Evolutionary conservation across 306 rosid species (phyloP).

Genomic region (Trichosanthes truncata): DNA sequence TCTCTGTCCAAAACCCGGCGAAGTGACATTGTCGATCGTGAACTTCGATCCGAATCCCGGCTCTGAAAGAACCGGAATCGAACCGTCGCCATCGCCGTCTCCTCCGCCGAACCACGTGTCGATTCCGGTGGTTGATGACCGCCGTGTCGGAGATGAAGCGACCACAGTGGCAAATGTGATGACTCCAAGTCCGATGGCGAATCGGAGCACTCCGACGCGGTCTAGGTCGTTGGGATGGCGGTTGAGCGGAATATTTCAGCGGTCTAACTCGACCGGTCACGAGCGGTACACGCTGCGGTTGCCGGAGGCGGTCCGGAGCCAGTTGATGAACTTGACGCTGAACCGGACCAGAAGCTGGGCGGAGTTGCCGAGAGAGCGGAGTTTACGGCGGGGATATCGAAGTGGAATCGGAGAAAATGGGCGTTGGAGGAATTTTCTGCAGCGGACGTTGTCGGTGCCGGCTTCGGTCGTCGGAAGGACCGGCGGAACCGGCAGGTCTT

Average conservation of each 20-base stretch:
- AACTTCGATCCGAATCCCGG: constrained; percentile 3
- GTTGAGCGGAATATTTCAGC: constrained; percentile 22
- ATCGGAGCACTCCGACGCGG: constrained; percentile 24
- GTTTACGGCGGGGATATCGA: constrained; percentile 43
- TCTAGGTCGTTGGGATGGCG: constrained; percentile 29
- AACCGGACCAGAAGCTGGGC: constrained; percentile 29
- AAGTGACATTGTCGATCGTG: constrained; percentile 8
- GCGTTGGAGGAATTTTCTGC: background rate
- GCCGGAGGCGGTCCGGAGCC: constrained; percentile 60
- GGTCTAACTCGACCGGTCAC: constrained; percentile 58
- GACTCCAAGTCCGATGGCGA: background rate
- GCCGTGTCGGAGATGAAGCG: background rate
- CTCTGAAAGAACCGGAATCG: background rate
- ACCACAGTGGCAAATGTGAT: constrained; percentile 13
- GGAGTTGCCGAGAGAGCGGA: constrained; percentile 36
- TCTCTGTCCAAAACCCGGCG: constrained; percentile 40
- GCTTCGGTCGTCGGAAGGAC: constrained; percentile 14
- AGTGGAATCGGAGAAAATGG: constrained; percentile 34
- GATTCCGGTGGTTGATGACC: background rate
- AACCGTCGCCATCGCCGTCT: background rate
- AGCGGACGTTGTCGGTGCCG: background rate
- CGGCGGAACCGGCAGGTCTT: background rate
- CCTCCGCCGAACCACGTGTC: constrained; percentile 10
- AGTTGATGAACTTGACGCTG: constrained; percentile 36
- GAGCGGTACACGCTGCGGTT: constrained; percentile 67